Evolutionary conservation across 257 asterid genomes (phyloP).

Genomic region (Thymus mandschuricus): DNA sequence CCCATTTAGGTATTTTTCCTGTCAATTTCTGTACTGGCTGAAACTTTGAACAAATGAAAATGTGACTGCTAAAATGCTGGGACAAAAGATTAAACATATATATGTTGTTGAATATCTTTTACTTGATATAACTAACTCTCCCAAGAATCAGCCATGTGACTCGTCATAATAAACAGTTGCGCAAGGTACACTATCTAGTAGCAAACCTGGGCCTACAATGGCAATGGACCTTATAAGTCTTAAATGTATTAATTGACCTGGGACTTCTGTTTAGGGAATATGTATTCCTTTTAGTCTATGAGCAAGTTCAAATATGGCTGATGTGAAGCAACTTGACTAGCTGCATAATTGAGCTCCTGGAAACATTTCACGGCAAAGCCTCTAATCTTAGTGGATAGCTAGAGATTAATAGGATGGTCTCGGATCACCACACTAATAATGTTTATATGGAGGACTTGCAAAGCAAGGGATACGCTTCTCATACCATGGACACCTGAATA

Average conservation of each 20-base stretch:
- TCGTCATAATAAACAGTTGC: neutral
- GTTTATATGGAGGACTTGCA: neutral
- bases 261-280: too few species aligned
- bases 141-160: slow-evolving; percentile 1
- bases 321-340: too few species aligned
- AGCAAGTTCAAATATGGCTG: too few species aligned
- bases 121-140: neutral
- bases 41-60: slow-evolving; percentile 2
- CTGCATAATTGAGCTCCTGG: too few species aligned
- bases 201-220: too few species aligned
- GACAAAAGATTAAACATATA: neutral
- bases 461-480: neutral
- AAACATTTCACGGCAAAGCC: too few species aligned
- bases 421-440: neutral
- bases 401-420: neutral
- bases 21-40: neutral
- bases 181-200: too few species aligned
- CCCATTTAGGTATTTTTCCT: neutral
- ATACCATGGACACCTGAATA: neutral
- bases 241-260: too few species aligned
- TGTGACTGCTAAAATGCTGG: slow-evolving; percentile 4
- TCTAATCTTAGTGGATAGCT: too few species aligned
- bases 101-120: neutral
- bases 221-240: too few species aligned
- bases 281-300: too few species aligned